Conservation (phyloP, 2,329 filamentous ascomycete species). For the Fusarium sp. region DNA sequence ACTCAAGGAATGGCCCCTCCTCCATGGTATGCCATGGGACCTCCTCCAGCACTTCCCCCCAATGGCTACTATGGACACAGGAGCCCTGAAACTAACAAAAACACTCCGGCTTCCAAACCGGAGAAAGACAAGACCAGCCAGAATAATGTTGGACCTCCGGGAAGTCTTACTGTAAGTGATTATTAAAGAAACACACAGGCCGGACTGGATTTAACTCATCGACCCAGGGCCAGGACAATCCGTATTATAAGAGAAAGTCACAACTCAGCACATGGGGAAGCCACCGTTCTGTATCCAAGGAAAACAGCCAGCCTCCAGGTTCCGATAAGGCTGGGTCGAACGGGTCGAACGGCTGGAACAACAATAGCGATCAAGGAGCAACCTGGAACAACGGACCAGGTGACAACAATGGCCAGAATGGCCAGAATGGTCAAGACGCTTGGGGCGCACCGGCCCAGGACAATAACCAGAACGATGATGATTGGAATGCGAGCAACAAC, state of each 20-base stretch:
- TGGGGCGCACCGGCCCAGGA: not conserved
- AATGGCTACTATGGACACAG: conserved; percentile 10
- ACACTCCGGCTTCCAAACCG: conserved; percentile 32
- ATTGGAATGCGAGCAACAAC: conserved; percentile 7
- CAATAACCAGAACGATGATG: conserved; percentile 4
- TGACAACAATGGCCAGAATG: conserved; percentile 6
- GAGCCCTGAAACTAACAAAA: conserved; percentile 16
- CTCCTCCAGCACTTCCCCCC: conserved; percentile 30
- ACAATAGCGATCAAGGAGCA: conserved; percentile 14
- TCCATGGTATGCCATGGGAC: conserved; percentile 39
- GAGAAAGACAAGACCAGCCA: conserved; percentile 39
- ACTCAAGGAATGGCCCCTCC: conserved; percentile 47
- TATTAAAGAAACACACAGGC: not conserved
- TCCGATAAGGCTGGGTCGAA: conserved; percentile 30
- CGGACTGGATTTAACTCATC: conserved; percentile 18
- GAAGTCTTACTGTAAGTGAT: conserved; percentile 34
- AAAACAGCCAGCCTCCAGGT: not conserved
- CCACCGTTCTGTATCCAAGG: conserved; percentile 28
- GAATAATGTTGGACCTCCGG: conserved; percentile 49
- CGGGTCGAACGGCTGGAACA: conserved; percentile 32
- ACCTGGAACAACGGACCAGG: not conserved
- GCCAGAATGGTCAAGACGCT: not conserved
- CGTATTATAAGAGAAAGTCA: conserved; percentile 42
- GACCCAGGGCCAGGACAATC: conserved; percentile 38
- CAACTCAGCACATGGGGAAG: conserved; percentile 35